phyloP scores from a whole-genome alignment of 148 eudicot genomes.

The Fagopyrum esculentum region DNA sequence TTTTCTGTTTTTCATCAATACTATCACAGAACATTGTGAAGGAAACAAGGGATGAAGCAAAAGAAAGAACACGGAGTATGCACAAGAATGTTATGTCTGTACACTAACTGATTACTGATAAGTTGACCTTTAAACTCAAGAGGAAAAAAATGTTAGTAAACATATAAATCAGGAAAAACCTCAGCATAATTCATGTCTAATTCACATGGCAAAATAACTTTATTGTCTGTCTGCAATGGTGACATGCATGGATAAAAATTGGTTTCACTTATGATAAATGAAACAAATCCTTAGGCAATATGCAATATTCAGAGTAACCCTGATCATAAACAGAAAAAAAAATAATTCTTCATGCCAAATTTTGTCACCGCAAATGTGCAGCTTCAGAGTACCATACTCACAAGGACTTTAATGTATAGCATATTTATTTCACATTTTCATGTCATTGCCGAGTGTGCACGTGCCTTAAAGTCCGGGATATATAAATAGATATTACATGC shows the following conservation, averaged over 20 bases:
- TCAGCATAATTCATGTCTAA: not conserved
- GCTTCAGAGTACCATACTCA: not conserved
- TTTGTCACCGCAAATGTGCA: not conserved
- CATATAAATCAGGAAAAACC: not conserved
- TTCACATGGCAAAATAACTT: not conserved
- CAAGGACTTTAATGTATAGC: not conserved
- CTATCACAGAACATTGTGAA: not conserved
- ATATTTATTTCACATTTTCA: not conserved
- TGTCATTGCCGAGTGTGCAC: not conserved
- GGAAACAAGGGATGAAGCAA: not conserved
- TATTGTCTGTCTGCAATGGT: not conserved
- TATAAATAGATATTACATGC: not conserved
- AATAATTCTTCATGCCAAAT: not conserved
- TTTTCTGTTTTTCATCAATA: not conserved
- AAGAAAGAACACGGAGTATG: not conserved
- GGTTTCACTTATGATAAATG: not conserved
- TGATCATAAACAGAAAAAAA: not conserved
- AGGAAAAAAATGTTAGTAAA: not conserved
- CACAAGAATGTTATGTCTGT: not conserved
- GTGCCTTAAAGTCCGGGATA: not conserved
- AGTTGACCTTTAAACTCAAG: slow-evolving; percentile 2
- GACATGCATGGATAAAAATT: not conserved
- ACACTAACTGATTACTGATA: not conserved
- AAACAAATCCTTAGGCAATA: not conserved
- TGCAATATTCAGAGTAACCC: not conserved